Percentiles rank a stretch among this genome's conserved stretches.
Evolutionary conservation across 2,329 filamentous ascomycete genomes (phyloP).

Genomic region (Setomelanomma holmii): DNA sequence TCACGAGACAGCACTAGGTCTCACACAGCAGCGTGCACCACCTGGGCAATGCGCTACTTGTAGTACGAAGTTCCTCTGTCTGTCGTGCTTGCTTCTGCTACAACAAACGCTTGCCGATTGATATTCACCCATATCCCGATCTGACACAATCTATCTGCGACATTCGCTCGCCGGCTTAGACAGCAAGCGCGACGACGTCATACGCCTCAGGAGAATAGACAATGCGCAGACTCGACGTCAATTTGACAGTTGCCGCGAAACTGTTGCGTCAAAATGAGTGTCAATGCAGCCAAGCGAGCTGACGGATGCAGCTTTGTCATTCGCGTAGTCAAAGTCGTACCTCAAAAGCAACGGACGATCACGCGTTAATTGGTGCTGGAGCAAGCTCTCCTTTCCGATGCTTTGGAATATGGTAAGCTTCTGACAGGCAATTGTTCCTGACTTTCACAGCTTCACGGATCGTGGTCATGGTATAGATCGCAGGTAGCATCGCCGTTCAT

Average conservation of each 20-base stretch:
- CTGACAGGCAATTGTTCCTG: too few species aligned
- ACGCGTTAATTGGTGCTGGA: too few species aligned
- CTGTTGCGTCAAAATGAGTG: slow-evolving; percentile 1
- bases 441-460: not conserved
- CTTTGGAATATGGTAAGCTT: too few species aligned
- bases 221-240: not conserved
- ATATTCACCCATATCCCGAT: not conserved
- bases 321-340: not conserved
- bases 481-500: not conserved
- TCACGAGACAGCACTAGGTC: slow-evolving; percentile 10
- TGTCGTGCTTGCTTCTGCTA: slow-evolving; percentile 7
- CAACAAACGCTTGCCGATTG: slow-evolving; percentile 5
- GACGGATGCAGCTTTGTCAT: slow-evolving; percentile 11
- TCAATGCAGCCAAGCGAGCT: slow-evolving; percentile 6
- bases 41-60: not conserved
- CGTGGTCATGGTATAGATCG: not conserved
- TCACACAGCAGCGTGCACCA: slow-evolving; percentile 1
- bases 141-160: slow-evolving; percentile 1
- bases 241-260: not conserved
- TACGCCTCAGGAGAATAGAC: not conserved
- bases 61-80: slow-evolving; percentile 7
- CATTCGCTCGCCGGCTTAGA: slow-evolving; percentile 4
- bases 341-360: too few species aligned
- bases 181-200: not conserved
- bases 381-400: too few species aligned